These are phyloP conservation scores for Debaryomyces sp. DNA, from an alignment of 1,139 yeast species.

Conservation along the genomic window DNA sequence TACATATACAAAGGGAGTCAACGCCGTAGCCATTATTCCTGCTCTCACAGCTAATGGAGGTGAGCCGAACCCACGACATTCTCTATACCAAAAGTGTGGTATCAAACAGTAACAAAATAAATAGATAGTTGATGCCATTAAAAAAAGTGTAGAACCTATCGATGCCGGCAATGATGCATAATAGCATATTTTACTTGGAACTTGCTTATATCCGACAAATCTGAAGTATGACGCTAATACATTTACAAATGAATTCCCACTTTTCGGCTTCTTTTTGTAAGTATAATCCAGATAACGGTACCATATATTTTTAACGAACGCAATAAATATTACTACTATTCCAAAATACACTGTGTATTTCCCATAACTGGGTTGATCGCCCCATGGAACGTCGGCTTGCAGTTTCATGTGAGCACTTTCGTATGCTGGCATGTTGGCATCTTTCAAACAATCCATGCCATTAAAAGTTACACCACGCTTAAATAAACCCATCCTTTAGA, in stretches of 20 bases:
- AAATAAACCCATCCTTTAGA: neutral
- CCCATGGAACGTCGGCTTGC: conserved; percentile 46
- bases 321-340: conserved; percentile 37
- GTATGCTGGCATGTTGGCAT: conserved; percentile 31
- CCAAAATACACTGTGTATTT: conserved; percentile 50
- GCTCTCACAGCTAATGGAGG: conserved; percentile 66
- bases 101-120: conserved; percentile 45
- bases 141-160: conserved; percentile 45
- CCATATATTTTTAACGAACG: conserved; percentile 41
- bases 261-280: conserved; percentile 20
- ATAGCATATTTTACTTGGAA: conserved; percentile 39
- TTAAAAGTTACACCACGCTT: conserved; percentile 23
- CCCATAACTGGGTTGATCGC: conserved; percentile 42
- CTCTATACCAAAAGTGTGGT: conserved; percentile 60
- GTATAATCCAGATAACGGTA: conserved; percentile 38
- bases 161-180: conserved; percentile 55
- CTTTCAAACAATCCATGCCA: conserved; percentile 53
- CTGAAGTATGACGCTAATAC: conserved; percentile 45
- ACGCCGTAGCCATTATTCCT: conserved; percentile 55
- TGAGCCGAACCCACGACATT: conserved; percentile 59
- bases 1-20: conserved; percentile 54
- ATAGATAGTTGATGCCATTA: conserved; percentile 46
- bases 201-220: conserved; percentile 50
- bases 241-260: conserved; percentile 25
- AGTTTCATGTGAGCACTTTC: conserved; percentile 26